A percentile compares a stretch with the other conserved stretches of the same genome.
These are phyloP conservation scores for Knufia petricola DNA, from an alignment of 2,329 filamentous ascomycete species.

Conservation along the genomic window DNA sequence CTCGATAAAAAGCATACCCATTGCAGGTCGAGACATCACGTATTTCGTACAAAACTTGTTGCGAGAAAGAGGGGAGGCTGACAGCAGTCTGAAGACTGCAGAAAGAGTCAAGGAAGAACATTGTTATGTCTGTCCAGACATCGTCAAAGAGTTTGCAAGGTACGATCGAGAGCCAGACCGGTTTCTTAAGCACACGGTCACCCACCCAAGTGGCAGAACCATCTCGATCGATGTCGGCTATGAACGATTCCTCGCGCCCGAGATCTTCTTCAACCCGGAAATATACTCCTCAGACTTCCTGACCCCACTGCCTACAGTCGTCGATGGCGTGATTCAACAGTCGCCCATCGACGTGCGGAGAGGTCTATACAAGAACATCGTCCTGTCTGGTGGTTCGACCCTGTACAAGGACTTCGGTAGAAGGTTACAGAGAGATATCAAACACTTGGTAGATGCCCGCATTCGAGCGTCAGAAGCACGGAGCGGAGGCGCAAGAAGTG, in stretches of 20 bases:
- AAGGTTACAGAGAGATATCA: conserved; percentile 91
- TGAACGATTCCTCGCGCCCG: conserved; percentile 92
- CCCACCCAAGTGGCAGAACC: conserved; percentile 73
- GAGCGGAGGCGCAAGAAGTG: conserved; percentile 85
- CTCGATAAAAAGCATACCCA: conserved; percentile 97
- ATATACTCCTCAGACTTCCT: conserved; percentile 99
- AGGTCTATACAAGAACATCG: conserved; percentile 99
- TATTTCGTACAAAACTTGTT: conserved; percentile 97
- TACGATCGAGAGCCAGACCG: conserved; percentile 89
- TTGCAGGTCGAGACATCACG: conserved; percentile 94
- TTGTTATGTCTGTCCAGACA: conserved; percentile 97
- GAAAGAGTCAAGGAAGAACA: conserved; percentile 98
- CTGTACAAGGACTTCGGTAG: conserved; percentile 98
- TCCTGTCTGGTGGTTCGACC: conserved; percentile 90
- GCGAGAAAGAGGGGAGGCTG: conserved; percentile 89
- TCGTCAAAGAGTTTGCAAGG: conserved; percentile 93
- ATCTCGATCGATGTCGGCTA: conserved; percentile 89
- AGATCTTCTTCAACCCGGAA: conserved; percentile 99
- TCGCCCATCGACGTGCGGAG: conserved; percentile 95
- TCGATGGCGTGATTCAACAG: conserved; percentile 93
- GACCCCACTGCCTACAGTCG: conserved; percentile 85
- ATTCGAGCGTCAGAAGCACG: conserved; percentile 86
- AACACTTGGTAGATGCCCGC: conserved; percentile 84
- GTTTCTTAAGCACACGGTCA: conserved; percentile 82
- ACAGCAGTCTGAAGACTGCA: conserved; percentile 93